Conservation (phyloP, 2,329 filamentous ascomycete genomes). For the Chaetomiaceae sp. region DNA sequence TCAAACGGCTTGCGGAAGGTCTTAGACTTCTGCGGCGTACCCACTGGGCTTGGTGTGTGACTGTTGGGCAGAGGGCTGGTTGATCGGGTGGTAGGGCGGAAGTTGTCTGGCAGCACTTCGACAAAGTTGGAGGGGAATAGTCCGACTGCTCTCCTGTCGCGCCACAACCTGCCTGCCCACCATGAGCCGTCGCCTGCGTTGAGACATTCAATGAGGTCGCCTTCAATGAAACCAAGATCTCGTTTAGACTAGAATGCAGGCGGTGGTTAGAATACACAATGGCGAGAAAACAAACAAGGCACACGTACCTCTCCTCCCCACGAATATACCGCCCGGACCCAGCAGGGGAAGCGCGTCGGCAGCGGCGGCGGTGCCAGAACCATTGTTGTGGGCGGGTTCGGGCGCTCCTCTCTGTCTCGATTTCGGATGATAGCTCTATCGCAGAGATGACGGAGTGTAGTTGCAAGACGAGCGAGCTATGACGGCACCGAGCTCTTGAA, state of each 20-base stretch:
- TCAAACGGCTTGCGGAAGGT: conserved; percentile 64
- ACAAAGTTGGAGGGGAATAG: conserved; percentile 98
- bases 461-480: neutral
- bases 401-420: neutral
- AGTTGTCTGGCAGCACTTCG: conserved; percentile 78
- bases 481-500: conserved; percentile 17
- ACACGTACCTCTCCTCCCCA: conserved; percentile 78
- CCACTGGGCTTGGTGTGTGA: conserved; percentile 51
- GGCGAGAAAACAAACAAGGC: conserved; percentile 7
- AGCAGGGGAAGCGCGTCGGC: conserved; percentile 80
- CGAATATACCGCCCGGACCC: conserved; percentile 86
- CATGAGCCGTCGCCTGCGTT: conserved; percentile 97
- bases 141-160: conserved; percentile 86
- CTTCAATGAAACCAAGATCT: conserved; percentile 95
- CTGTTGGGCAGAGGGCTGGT: conserved; percentile 56
- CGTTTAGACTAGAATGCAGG: conserved; percentile 65
- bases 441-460: neutral
- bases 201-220: conserved; percentile 94
- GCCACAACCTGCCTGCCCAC: conserved; percentile 92
- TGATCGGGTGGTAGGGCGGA: conserved; percentile 66
- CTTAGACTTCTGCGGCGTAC: conserved; percentile 55
- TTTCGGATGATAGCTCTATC: conserved; percentile 1
- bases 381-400: conserved; percentile 36
- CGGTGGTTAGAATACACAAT: conserved; percentile 16
- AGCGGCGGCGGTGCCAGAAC: conserved; percentile 55